phyloP scores from a whole-genome alignment of 192 early-diverging fungal species.

The Diversispora eburnea region DNA sequence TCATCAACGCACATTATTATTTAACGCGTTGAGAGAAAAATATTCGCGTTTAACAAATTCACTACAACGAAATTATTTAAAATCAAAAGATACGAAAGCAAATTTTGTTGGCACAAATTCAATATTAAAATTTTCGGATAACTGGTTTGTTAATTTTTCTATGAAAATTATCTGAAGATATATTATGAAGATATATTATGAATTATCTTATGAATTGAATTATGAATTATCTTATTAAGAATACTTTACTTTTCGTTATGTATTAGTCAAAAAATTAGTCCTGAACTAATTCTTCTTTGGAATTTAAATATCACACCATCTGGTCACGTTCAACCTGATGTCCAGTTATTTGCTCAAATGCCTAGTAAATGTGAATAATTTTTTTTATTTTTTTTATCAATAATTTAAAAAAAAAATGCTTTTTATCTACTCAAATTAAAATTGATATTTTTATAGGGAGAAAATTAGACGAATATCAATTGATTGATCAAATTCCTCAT shows the following conservation, averaged over 20 bases:
- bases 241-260: too few species aligned
- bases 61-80: not conserved
- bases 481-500: constrained; percentile 20
- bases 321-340: not conserved
- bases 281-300: constrained; percentile 17
- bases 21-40: constrained; percentile 7
- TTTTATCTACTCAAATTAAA: too few species aligned
- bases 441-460: constrained; percentile 6
- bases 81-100: not conserved
- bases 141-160: not conserved
- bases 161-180: too few species aligned
- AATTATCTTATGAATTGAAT: too few species aligned
- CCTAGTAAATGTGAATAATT: constrained; percentile 9
- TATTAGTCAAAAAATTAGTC: not conserved
- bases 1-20: constrained; percentile 12
- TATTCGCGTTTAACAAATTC: not conserved
- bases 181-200: too few species aligned
- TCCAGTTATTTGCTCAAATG: not conserved
- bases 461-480: not conserved
- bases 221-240: too few species aligned
- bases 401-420: not conserved
- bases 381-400: not conserved
- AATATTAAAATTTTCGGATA: constrained; percentile 1
- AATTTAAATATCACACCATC: not conserved
- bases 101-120: not conserved